A percentile compares a stretch with the other conserved stretches of the same genome.
Conservation (phyloP, 1,284 basidiomycete species). For the Ceratobasidium sp. region DNA sequence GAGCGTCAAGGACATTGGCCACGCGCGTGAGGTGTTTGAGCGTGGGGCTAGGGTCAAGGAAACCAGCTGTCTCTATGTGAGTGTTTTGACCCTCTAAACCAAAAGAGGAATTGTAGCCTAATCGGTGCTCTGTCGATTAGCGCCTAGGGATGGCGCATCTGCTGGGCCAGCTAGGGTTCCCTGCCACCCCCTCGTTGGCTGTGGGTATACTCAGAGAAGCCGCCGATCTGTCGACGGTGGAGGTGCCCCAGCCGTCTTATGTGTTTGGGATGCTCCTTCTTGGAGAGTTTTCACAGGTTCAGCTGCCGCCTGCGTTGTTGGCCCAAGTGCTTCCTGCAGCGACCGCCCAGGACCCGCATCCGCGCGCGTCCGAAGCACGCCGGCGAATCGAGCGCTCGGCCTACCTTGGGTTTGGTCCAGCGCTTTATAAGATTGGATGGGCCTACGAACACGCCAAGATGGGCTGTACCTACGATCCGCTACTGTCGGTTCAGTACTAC, state of each 20-base stretch:
- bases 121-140: slow-evolving; percentile 52
- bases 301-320: slow-evolving; percentile 63
- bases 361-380: slow-evolving; percentile 57
- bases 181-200: slow-evolving; percentile 63
- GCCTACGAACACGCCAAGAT: slow-evolving; percentile 90
- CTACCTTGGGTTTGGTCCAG: slow-evolving; percentile 84
- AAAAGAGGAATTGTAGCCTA: not conserved
- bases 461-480: slow-evolving; percentile 86
- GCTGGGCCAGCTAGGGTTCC: slow-evolving; percentile 81
- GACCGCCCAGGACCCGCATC: slow-evolving; percentile 49
- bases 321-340: slow-evolving; percentile 58
- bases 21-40: slow-evolving; percentile 84
- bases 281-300: slow-evolving; percentile 72
- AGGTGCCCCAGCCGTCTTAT: slow-evolving; percentile 84
- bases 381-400: slow-evolving; percentile 81
- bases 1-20: slow-evolving; percentile 73
- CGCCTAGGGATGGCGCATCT: slow-evolving; percentile 91
- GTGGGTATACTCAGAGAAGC: slow-evolving; percentile 78
- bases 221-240: slow-evolving; percentile 74
- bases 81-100: slow-evolving; percentile 48
- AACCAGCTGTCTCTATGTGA: slow-evolving; percentile 78
- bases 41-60: slow-evolving; percentile 75
- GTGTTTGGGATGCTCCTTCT: slow-evolving; percentile 80
- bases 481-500: slow-evolving; percentile 93
- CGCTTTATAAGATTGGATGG: slow-evolving; percentile 93